Base-by-base conservation (phyloP, 148 eudicot genomes). In the Camellia sinensis region DNA sequence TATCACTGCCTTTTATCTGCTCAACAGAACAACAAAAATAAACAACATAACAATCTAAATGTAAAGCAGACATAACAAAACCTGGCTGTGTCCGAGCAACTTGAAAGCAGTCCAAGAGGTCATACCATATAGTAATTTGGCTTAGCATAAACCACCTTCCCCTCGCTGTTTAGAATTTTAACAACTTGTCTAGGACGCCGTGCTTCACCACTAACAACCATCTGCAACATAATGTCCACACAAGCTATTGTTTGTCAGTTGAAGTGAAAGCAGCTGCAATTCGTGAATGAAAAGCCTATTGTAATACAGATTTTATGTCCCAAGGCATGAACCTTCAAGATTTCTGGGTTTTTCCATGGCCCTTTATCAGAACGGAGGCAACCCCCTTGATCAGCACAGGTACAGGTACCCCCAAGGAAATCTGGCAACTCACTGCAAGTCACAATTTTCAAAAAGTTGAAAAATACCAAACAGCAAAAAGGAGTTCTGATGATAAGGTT, bases 281-380 rank as follows among this genome's bases (percentile, higher is more conserved):
- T 14, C 5, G 44, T 48, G 50, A 76, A 76, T 37, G 6, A 45
- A 70, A 70, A 46, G 19, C 74, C 74, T 17, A 44, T 45, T 45
- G 41, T 76, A n/a, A 18, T 2, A 11, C 12, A 44, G n/a, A 19
- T 68, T 70, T 82, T 41, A 52, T 4, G 65, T 45, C 62, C 50
- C 50, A 82, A 75, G 59, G 53, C 71, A 53, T 71, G 52, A 46
- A 86, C 99, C 97, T 91, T 92, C 80, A 95, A 46, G 52, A 95
- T 87, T 45, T 90, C 94, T 17, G 97, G 97, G 80, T 95, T 90
- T 81, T 92, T 90, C 98, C 98, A 95, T 15, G 98, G 98, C 65
- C 97, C 98, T 85, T 87, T 93, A 87, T 95, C 99, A 78, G 99
- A 93, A 56, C 86, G 94, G 82, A 95, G 87, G 81, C 99, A 95